Evolutionary conservation across 1,139 yeast species (phyloP), one percentile per base, ranked within the genome.

Genomic region (Kluyveromyces marxianus): DNA sequence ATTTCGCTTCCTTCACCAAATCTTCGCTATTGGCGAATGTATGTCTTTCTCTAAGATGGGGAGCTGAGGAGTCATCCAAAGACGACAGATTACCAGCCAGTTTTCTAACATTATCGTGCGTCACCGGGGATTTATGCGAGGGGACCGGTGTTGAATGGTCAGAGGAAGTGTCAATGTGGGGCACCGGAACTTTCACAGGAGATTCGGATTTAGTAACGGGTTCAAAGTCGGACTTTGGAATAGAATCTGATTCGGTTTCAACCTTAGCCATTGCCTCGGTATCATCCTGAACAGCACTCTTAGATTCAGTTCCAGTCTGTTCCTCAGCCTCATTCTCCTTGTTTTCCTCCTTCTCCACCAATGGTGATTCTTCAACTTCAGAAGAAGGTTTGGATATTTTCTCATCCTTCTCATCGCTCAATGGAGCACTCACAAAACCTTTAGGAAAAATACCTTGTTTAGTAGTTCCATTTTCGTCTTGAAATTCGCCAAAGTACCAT

Each of bases 391-490:
- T 30, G 10, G 4, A 3, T 8, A 21, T 3, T 10, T 37, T 27
- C 34, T 30, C 34, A 5, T 28, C 25, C 26, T 42, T 27, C 27
- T 25, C 26, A 36, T 30, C 27, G 3, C 14, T 28, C 28, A 35
- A 21, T 8, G 38, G 43, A 10, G 26, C 32, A 21, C 39, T 35
- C 21, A 92, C 97, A 69, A 87, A 92, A 61, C 80, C 82, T 63
- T 77, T 80, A 5, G 98, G 98, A 57, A 92, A 92, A 71, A 90
- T 83, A 6, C 98, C 98, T 34, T 75, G 64, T 47, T 69, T 66
- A 7, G 56, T 46, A 8, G 51, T 54, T 7, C 77, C 76, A 29
- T 57, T 57, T 3, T 52, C 48, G 41, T 75, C 79, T 24, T 68
- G 69, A 55, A 74, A 82, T 10, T 72, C 69, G 2, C 98, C 98